Evolutionary conservation across 2,329 filamentous ascomycete genomes (phyloP), one percentile per base, ranked within the genome.

Genomic region (Herpotrichia juniperi): DNA sequence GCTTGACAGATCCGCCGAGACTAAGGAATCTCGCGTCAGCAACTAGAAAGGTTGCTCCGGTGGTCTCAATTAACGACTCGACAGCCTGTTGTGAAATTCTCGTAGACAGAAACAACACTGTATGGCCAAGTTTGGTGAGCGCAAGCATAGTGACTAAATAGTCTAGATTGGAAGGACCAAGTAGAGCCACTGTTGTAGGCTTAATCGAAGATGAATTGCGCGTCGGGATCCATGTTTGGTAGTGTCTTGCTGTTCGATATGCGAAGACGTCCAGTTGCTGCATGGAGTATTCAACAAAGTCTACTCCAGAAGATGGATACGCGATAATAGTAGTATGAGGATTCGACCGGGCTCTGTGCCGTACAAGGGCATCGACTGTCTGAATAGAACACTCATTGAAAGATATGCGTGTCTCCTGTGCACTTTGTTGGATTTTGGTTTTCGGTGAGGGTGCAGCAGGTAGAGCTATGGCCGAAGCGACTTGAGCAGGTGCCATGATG

Each of bases 101-200:
- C 1, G 80, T 83, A 0, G 82, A 85, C 1, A 86, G 72, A 39
- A 85, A 79, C 2, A 86, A 66, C 1, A 81, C 74, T 0, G 81
- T 79, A 67, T 83, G 81, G 7, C 84, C 83, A 4, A 86, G 72
- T 50, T 82, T 80, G 19, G 77, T 78, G 26, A 87, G 64, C 0
- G 82, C 83, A 31, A 85, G 76, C 50, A 82, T 74, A 4, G 81
- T 79, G 22, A 85, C 68, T 9, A 84, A 69, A 58, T 83, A 84
- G 48, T 83, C 80, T 12, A 86, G 74, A 54, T 81, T 81, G 2
- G 81, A 83, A 0, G 76, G 75, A 0, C 80, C 82, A 2, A 86
- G 69, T 2, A 86, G 56, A 0, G 78, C 81, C n/a, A 85, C 74
- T 2, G 61, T 63, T 3, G 59, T 60, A 11, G 62, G 63, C 26